Conservation (phyloP, 2,329 filamentous ascomycete species). For the Fusarium fujikuroi region DNA sequence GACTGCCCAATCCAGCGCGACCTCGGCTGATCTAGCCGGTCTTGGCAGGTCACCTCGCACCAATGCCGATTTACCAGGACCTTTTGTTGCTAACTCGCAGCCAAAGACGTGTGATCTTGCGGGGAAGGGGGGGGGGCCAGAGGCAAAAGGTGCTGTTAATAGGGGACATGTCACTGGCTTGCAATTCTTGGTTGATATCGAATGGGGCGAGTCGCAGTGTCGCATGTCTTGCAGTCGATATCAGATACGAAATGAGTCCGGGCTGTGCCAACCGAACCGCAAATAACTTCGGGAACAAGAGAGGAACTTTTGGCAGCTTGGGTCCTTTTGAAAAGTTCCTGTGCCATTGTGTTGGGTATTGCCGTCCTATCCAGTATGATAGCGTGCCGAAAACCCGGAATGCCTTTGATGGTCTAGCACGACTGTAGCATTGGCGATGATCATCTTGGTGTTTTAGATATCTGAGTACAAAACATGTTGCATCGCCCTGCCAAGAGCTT, state of each 20-base stretch:
- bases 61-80: constrained; percentile 11
- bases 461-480: constrained; percentile 3
- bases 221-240: not conserved
- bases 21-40: not conserved
- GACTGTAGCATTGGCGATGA: not conserved
- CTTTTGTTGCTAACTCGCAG: constrained; percentile 3
- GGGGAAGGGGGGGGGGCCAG: not conserved
- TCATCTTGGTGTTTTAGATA: not conserved
- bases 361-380: constrained; percentile 11
- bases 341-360: not conserved
- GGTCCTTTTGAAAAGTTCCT: constrained; percentile 17
- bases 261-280: not conserved
- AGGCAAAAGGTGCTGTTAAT: not conserved
- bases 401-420: not conserved
- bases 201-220: not conserved
- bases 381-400: constrained; percentile 21
- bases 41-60: constrained; percentile 4
- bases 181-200: not conserved
- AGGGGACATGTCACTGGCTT: constrained; percentile 12
- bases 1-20: constrained; percentile 3
- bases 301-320: constrained; percentile 18
- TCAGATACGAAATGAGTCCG: constrained; percentile 12
- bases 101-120: not conserved
- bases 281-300: constrained; percentile 11
- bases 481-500: not conserved